Evolutionary conservation across 2,329 filamentous ascomycete species (phyloP), one percentile per base, ranked within the genome.

Genomic region (Apiospora aurea): DNA sequence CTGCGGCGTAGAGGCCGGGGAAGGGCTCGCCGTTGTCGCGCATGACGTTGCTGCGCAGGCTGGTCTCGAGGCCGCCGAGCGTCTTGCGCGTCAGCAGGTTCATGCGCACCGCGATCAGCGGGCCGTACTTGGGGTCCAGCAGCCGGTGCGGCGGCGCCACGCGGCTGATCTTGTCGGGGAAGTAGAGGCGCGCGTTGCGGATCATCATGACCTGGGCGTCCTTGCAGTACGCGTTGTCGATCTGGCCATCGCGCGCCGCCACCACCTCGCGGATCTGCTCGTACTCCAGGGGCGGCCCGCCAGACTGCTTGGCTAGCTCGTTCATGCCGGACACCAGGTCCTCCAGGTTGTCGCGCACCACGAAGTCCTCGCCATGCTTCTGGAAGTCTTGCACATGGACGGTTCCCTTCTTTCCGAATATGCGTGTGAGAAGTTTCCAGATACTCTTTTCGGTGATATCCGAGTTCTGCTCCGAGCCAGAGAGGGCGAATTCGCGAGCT

Each of bases 141-240:
- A 91, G 80, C 41, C 82, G 82, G 75, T 91, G 89, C 11, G 87
- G 88, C 26, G 83, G 79, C 4, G 88, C 87, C 6, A 91, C 82
- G 10, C 89, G 85, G 71, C 82, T 85, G 6, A 83, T 78, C 70
- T 79, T 82, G 75, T 91, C 89, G 1, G 87, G 82, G 85, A 86
- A 88, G 82, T 89, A 91, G 38, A 81, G 81, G 43, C 88, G 83
- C 0, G 85, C 86, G 75, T 90, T 91, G 74, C 85, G 81, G 73
- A 91, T 87, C 66, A 91, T 84, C 89, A 91, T 91, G 44, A 87
- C 84, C 79, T 91, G 89, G 1, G 87, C 86, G 73, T 91, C 89
- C 75, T 91, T 91, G 76, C 86, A 86, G 79, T 85, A 91, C 1
- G 80, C 73, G 75, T 91, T 90, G 71, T 83, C 82, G 71, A 90